These are phyloP conservation scores for Silene coronaria DNA, from an alignment of 179 eudicot genomes.

Conservation along the genomic window DNA sequence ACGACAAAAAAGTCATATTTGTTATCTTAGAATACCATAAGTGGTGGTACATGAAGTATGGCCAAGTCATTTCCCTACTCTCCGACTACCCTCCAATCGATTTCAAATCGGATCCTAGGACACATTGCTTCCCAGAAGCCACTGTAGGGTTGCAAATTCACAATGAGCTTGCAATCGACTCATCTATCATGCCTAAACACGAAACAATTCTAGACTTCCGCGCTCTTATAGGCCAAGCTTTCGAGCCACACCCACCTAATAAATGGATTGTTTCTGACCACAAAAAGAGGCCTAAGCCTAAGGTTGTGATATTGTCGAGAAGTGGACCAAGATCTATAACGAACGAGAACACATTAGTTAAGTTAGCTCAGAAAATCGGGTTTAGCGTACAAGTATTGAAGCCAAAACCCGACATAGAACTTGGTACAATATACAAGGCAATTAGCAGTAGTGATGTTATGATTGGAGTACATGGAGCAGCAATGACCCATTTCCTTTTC, in stretches of 20 bases:
- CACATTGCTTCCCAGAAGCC: conserved; percentile 78
- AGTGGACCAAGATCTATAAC: conserved; percentile 61
- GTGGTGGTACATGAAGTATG: conserved; percentile 82
- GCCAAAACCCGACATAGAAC: conserved; percentile 49
- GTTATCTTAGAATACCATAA: conserved; percentile 76
- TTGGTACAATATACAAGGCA: conserved; percentile 51
- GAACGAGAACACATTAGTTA: conserved; percentile 53
- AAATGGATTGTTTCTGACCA: no score
- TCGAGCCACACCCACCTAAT: conserved; percentile 27
- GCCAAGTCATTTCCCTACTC: conserved; percentile 47
- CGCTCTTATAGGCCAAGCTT: conserved; percentile 49
- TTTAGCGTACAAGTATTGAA: conserved; percentile 51
- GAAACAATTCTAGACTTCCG: conserved; percentile 50
- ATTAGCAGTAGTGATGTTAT: conserved; percentile 68
- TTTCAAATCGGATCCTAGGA: conserved; percentile 44
- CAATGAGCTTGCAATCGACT: conserved; percentile 66
- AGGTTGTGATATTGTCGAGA: conserved; percentile 54
- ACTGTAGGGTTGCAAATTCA: conserved; percentile 69
- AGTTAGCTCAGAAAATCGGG: conserved; percentile 58
- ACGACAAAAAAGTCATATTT: conserved; percentile 63
- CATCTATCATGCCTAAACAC: conserved; percentile 45
- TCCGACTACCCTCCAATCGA: conserved; percentile 63
- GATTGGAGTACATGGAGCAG: conserved; percentile 93
- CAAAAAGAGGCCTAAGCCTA: conserved; percentile 33
- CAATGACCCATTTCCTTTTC: conserved; percentile 86